Conservation (phyloP, 78 protist genomes). For the Planoprotostelium fungivorum region DNA sequence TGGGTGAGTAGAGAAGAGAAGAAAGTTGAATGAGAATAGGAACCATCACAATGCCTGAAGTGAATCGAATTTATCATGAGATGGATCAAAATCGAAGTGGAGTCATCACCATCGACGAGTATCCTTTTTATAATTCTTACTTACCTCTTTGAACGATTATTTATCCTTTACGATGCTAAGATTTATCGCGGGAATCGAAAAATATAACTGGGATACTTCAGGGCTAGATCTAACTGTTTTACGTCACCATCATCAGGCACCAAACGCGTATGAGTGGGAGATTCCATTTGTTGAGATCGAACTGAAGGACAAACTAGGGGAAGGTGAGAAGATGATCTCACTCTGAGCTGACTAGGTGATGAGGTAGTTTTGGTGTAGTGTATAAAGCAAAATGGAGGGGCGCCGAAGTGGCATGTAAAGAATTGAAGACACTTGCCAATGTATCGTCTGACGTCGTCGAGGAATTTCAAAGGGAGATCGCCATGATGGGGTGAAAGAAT, state of each 20-base stretch:
- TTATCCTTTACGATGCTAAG: not conserved
- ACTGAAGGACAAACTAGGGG: not conserved
- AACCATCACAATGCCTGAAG: not conserved
- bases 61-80: not conserved
- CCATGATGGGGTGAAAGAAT: conserved; percentile 2
- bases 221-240: not conserved
- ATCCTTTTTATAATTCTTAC: not conserved
- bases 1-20: not conserved
- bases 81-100: not conserved
- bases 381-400: not conserved
- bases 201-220: not conserved
- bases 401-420: not conserved
- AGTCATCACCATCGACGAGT: not conserved
- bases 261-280: not conserved
- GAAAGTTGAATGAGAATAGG: not conserved
- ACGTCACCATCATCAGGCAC: not conserved
- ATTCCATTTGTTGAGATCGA: not conserved
- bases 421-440: not conserved
- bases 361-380: not conserved
- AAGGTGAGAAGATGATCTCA: not conserved
- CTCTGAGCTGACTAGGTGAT: not conserved
- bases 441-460: not conserved
- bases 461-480: not conserved
- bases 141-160: not conserved
- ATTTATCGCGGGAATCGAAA: not conserved